Evolutionary conservation across 2,329 filamentous ascomycete genomes (phyloP).

Genomic region (Neonectria neomacrospora): DNA sequence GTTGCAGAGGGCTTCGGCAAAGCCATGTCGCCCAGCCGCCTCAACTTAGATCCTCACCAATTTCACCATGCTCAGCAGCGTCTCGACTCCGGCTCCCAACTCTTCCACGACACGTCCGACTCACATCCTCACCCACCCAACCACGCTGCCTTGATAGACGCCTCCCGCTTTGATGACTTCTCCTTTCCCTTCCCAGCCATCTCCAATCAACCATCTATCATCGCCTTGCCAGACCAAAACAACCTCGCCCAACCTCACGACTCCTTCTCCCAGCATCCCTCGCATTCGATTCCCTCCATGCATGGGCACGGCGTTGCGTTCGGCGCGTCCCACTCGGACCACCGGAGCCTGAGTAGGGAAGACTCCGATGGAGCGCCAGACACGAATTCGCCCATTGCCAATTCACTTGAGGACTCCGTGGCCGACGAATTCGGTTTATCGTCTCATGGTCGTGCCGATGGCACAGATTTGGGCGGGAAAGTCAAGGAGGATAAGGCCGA

Average conservation of each 20-base stretch:
- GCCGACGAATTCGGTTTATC: slow-evolving; percentile 69
- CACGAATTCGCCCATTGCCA: slow-evolving; percentile 56
- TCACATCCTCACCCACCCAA: slow-evolving; percentile 37
- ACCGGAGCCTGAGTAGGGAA: slow-evolving; percentile 49
- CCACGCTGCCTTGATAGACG: slow-evolving; percentile 53
- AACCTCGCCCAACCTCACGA: slow-evolving; percentile 45
- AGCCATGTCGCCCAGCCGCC: slow-evolving; percentile 48
- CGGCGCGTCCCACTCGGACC: slow-evolving; percentile 35
- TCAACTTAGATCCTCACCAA: slow-evolving; percentile 44
- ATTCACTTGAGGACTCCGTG: slow-evolving; percentile 63
- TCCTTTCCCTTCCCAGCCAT: slow-evolving; percentile 61
- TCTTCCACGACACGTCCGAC: slow-evolving; percentile 40
- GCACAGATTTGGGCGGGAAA: slow-evolving; percentile 64
- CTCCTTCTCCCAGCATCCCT: slow-evolving; percentile 50
- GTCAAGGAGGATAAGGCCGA: slow-evolving; percentile 68
- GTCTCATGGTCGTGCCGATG: slow-evolving; percentile 59
- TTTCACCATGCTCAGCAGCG: slow-evolving; percentile 46
- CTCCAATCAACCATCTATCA: slow-evolving; percentile 55
- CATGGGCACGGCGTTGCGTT: slow-evolving; percentile 41
- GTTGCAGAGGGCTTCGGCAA: slow-evolving; percentile 29
- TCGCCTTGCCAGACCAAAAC: slow-evolving; percentile 49
- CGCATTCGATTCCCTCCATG: slow-evolving; percentile 36
- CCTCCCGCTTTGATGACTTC: slow-evolving; percentile 64
- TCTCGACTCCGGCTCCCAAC: slow-evolving; percentile 41
- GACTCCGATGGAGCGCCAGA: slow-evolving; percentile 59